Percentiles rank a stretch among this genome's conserved stretches.
phyloP scores from a whole-genome alignment of 164 flowering plant genomes.

The Stephania japonica region DNA sequence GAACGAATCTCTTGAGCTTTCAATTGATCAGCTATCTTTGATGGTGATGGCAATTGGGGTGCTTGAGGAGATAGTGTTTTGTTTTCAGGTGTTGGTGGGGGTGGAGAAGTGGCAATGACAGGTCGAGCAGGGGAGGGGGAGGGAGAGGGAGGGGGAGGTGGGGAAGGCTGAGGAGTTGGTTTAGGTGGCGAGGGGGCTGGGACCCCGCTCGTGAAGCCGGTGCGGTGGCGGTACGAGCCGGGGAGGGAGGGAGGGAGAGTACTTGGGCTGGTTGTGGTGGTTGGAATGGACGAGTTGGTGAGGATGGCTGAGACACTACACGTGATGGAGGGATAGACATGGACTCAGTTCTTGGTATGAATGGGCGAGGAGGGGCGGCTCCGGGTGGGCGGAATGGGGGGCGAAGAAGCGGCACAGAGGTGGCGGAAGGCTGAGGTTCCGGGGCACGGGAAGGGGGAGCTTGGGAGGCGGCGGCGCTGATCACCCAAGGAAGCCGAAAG shows the following conservation, averaged over 20 bases:
- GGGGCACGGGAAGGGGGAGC: constrained; percentile 1
- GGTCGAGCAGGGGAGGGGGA: constrained; percentile 10
- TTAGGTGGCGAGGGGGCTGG: constrained; percentile 4
- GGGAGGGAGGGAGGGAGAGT: constrained; percentile 4
- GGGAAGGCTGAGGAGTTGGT: constrained; percentile 9
- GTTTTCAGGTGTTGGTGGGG: constrained; percentile 16
- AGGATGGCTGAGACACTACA: constrained; percentile 13
- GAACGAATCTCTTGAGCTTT: neutral
- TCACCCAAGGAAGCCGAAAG: constrained; percentile 48
- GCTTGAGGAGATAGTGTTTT: constrained; percentile 8
- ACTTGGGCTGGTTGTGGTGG: constrained; percentile 1
- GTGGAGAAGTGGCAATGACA: constrained; percentile 3
- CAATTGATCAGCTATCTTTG: constrained; percentile 3
- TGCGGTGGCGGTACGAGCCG: neutral
- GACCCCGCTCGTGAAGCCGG: neutral
- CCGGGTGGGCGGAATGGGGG: constrained; percentile 34
- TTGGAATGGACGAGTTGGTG: constrained; percentile 13
- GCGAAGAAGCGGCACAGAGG: neutral
- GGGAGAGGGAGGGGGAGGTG: constrained; percentile 5
- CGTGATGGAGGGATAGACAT: constrained; percentile 2
- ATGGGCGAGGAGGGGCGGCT: constrained; percentile 17
- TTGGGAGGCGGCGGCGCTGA: constrained; percentile 2
- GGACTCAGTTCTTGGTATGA: neutral
- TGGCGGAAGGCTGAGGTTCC: constrained; percentile 13
- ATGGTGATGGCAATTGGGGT: constrained; percentile 18